phyloP scores from a whole-genome alignment of 306 rosid genomes.

The Datisca glomerata region DNA sequence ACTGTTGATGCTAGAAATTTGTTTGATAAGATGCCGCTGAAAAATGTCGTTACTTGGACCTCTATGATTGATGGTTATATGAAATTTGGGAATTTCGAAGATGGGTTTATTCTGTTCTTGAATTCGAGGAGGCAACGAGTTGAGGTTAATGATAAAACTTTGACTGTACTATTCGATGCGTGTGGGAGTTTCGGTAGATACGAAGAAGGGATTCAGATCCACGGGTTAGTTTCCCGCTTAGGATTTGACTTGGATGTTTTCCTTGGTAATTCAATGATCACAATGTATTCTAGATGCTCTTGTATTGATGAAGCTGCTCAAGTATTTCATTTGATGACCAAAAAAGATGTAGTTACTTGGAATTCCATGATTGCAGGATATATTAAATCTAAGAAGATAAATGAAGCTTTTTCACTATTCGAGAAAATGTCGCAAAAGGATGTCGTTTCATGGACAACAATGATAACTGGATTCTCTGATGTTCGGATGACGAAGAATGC shows the following conservation, averaged over 20 bases:
- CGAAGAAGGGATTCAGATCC: constrained; percentile 62
- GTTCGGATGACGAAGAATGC: constrained; percentile 44
- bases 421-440: constrained; percentile 55
- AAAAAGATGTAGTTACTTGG: constrained; percentile 57
- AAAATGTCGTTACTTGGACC: constrained; percentile 72
- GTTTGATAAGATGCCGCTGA: constrained; percentile 57
- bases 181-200: constrained; percentile 40
- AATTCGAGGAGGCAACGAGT: constrained; percentile 60
- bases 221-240: constrained; percentile 37
- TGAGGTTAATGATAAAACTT: constrained; percentile 49
- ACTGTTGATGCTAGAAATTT: constrained; percentile 41
- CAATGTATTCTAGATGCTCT: constrained; percentile 53
- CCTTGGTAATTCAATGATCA: constrained; percentile 46
- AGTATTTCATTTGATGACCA: constrained; percentile 29
- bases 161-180: constrained; percentile 46
- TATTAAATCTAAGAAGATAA: constrained; percentile 33
- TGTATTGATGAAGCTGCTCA: constrained; percentile 32
- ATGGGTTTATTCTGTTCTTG: constrained; percentile 49
- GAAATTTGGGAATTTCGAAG: constrained; percentile 39
- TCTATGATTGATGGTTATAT: constrained; percentile 65
- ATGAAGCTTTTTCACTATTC: constrained; percentile 42
- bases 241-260: constrained; percentile 52
- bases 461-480: constrained; percentile 48
- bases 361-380: constrained; percentile 68
- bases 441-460: constrained; percentile 60